A percentile compares a stretch with the other conserved stretches of the same genome.
These are phyloP conservation scores for Magnolia sinica DNA, from an alignment of 164 flowering plant species.

Conservation along the genomic window DNA sequence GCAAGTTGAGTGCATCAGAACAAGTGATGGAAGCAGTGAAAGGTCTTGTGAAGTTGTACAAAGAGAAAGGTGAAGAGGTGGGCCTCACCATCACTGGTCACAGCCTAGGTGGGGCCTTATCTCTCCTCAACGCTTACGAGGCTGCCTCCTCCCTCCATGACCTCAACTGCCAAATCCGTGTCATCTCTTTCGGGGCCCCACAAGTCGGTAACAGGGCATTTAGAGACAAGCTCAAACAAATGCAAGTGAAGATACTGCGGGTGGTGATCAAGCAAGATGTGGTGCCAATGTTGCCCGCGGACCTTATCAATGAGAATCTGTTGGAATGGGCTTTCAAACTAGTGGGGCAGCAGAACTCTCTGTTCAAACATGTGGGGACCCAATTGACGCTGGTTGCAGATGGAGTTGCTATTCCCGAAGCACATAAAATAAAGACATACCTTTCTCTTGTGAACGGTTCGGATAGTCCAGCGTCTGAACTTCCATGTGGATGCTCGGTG, in stretches of 20 bases:
- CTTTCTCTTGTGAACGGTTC: constrained; percentile 57
- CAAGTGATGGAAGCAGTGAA: constrained; percentile 54
- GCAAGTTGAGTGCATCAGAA: constrained; percentile 42
- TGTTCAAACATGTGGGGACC: constrained; percentile 53
- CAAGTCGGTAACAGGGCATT: constrained; percentile 58
- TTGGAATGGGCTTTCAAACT: not conserved
- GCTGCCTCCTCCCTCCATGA: constrained; percentile 31
- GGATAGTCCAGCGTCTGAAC: not conserved
- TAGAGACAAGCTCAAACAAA: constrained; percentile 27
- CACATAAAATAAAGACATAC: constrained; percentile 43
- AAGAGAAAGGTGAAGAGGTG: constrained; percentile 40
- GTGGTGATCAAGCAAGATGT: constrained; percentile 44
- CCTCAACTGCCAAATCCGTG: constrained; percentile 29
- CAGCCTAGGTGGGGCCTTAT: constrained; percentile 67
- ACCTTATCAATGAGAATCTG: constrained; percentile 22
- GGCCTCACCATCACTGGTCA: constrained; percentile 74
- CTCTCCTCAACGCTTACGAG: constrained; percentile 54
- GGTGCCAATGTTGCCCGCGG: constrained; percentile 51
- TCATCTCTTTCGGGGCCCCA: constrained; percentile 62
- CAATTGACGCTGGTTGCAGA: constrained; percentile 42
- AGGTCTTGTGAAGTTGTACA: constrained; percentile 31
- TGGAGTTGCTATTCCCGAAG: constrained; percentile 26
- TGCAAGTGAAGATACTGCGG: constrained; percentile 45
- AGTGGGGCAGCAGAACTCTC: constrained; percentile 29
- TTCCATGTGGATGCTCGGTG: constrained; percentile 37